Conservation (phyloP, 306 rosid species). For the Cicer chorassanicum region DNA sequence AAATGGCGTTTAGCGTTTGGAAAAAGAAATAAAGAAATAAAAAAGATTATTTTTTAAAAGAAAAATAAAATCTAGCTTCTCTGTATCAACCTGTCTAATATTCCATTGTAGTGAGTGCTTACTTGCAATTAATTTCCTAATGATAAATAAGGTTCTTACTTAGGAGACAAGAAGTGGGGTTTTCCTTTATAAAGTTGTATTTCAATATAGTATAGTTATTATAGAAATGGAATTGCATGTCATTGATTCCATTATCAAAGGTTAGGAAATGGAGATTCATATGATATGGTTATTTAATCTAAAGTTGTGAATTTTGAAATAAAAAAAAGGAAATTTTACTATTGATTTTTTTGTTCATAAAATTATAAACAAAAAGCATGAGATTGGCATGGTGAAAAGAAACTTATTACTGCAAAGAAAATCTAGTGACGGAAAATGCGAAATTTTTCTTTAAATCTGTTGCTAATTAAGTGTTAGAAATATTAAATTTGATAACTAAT, state of each 20-base stretch:
- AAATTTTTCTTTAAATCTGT: too few relatives aligned
- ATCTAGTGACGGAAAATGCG: too few relatives aligned
- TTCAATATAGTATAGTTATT: slow-evolving; percentile 36
- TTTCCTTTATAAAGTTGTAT: slow-evolving; percentile 67
- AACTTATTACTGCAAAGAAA: background rate
- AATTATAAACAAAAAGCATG: slow-evolving; percentile 32
- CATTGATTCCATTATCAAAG: slow-evolving; percentile 52
- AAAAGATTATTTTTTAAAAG: slow-evolving; percentile 22
- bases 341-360: slow-evolving; percentile 20
- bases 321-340: background rate
- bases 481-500: too few relatives aligned
- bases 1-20: slow-evolving; percentile 29
- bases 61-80: slow-evolving; percentile 35
- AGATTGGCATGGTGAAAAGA: slow-evolving; percentile 36
- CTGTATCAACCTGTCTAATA: slow-evolving; percentile 47
- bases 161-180: slow-evolving; percentile 60
- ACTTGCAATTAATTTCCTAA: slow-evolving; percentile 48
- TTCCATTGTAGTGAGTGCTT: slow-evolving; percentile 48
- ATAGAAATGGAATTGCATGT: slow-evolving; percentile 48
- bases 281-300: slow-evolving; percentile 44
- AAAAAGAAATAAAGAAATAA: slow-evolving; percentile 35
- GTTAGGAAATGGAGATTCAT: slow-evolving; percentile 46
- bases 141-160: slow-evolving; percentile 52
- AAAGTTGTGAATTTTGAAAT: slow-evolving; percentile 34
- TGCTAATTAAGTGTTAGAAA: too few relatives aligned